These are phyloP conservation scores for Trichoderma semiorbis DNA, from an alignment of 2,329 filamentous ascomycete genomes.

Conservation along the genomic window DNA sequence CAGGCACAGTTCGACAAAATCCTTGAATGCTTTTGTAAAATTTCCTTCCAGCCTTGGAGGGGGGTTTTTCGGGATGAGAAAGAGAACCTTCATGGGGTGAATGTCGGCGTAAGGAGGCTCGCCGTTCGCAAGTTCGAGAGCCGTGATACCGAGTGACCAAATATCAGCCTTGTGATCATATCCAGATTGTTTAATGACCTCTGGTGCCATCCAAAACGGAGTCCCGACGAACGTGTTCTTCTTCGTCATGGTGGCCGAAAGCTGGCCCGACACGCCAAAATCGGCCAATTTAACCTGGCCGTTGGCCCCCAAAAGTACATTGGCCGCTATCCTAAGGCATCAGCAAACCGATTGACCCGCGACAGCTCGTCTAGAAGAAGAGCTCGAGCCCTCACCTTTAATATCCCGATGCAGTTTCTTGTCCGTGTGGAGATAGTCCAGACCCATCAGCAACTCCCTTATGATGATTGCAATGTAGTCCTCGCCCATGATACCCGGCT, in stretches of 20 bases:
- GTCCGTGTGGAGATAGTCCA: conserved; percentile 91
- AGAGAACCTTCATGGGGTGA: conserved; percentile 97
- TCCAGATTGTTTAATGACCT: conserved; percentile 97
- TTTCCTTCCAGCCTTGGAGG: conserved; percentile 78
- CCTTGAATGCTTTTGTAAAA: conserved; percentile 79
- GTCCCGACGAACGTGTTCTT: conserved; percentile 99
- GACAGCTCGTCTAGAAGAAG: not conserved
- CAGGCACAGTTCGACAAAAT: conserved; percentile 79
- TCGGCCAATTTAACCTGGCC: conserved; percentile 97
- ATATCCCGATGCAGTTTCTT: conserved; percentile 96
- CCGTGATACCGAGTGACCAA: conserved; percentile 94
- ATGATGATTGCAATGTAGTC: conserved; percentile 97
- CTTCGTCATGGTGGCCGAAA: conserved; percentile 98
- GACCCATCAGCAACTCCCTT: conserved; percentile 78
- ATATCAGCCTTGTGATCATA: conserved; percentile 98
- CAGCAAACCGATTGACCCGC: not conserved
- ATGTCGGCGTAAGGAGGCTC: conserved; percentile 95
- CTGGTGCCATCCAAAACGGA: conserved; percentile 98
- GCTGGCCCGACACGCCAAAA: conserved; percentile 93
- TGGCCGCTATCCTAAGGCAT: conserved; percentile 63
- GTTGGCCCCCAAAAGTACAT: conserved; percentile 81
- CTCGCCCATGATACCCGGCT: conserved; percentile 84
- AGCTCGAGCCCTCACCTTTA: conserved; percentile 63
- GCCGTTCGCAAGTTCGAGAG: conserved; percentile 84
- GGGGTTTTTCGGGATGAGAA: conserved; percentile 92